Evolutionary conservation across 768 basidiomycete genomes (phyloP), one percentile per base, ranked within the genome.

Genomic region (Naganishia friedmannii): DNA sequence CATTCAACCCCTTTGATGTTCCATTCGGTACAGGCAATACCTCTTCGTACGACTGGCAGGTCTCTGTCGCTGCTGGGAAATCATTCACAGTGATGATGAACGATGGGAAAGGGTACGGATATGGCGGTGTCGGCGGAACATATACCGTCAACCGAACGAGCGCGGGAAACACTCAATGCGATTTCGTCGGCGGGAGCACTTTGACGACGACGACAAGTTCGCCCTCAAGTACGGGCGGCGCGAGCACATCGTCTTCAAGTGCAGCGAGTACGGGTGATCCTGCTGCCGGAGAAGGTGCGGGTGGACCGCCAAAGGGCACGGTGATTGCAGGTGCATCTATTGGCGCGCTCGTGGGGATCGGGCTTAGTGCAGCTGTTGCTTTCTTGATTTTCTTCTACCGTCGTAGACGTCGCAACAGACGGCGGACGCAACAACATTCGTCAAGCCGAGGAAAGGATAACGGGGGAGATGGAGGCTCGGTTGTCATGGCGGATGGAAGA

Each of bases 81-180:
- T 17, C 4, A 17, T 72, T 72, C 32, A 69, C 63, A 17, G 29
- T 72, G 51, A 69, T 72, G 67, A 65, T 72, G 67, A 72, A 72
- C 54, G 53, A 63, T 26, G 71, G 28, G 17, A 65, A 53, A 29
- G 71, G 71, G 56, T 69, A 68, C 32, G 71, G 67, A 0, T 53
- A 45, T 12, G 71, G 71, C 10, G 71, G 71, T 21, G 67, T 68
- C 5, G 60, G 32, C 2, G 34, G 32, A 12, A 7, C 34, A 21
- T 72, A 72, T 31, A 23, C 28, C 0, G 71, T 72, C 0, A 72
- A 72, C 37, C 39, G 32, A 23, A 65, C 69, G 12, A 34, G 60
- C 23, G 57, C 26, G 42, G 46, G 23, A 3, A 55, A 45, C 26
- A 42, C 42, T 8, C 42, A 42, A 15, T 53, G 39, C 15, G 55